These are phyloP conservation scores for Cladosporium colombiae DNA, from an alignment of 2,329 filamentous ascomycete species.

Conservation along the genomic window DNA sequence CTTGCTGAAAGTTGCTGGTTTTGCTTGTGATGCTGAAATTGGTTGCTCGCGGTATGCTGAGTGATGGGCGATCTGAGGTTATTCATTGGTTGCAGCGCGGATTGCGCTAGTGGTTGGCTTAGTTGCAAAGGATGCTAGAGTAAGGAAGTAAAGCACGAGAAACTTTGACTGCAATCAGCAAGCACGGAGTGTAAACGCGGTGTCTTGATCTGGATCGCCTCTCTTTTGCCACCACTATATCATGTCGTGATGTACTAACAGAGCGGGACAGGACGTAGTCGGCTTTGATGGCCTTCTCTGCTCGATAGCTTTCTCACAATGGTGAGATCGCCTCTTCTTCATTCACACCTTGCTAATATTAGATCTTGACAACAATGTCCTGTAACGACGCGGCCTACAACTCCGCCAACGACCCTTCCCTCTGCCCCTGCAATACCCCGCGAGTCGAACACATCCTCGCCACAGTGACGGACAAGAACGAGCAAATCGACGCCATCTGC, in stretches of 20 bases:
- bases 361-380: neutral
- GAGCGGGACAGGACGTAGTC: too few species aligned
- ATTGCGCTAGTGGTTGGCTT: neutral
- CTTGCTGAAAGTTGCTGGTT: too few species aligned
- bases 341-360: too few species aligned
- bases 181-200: neutral
- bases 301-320: neutral
- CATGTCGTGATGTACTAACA: neutral
- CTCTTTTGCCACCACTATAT: neutral
- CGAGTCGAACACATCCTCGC: conserved; percentile 25
- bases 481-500: conserved; percentile 37
- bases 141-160: neutral
- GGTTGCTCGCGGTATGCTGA: neutral
- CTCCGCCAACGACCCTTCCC: conserved; percentile 23
- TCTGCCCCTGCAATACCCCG: neutral
- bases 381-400: neutral
- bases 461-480: conserved; percentile 24
- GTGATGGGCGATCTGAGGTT: neutral
- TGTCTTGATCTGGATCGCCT: neutral
- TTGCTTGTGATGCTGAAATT: too few species aligned
- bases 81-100: neutral
- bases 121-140: neutral
- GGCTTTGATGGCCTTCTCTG: neutral
- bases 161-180: neutral
- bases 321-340: too few species aligned